These are phyloP conservation scores for Linum lewisii DNA, from an alignment of 345 rosid species.

Conservation along the genomic window DNA sequence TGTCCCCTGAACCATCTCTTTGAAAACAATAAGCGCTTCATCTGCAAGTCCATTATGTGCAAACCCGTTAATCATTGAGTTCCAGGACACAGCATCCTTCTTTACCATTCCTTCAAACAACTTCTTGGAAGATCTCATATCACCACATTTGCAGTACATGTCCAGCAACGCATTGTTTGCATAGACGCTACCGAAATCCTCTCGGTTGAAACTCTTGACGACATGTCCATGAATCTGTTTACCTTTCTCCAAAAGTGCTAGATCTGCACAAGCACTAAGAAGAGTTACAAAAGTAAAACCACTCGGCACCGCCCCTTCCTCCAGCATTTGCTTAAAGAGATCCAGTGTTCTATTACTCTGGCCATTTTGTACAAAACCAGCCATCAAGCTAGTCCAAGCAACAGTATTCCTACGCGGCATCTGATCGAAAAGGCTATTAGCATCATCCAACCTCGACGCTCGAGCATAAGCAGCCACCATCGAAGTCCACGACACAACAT, in stretches of 20 bases:
- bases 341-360: slow-evolving; percentile 25
- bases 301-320: slow-evolving; percentile 26
- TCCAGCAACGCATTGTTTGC: slow-evolving; percentile 31
- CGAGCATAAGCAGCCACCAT: slow-evolving; percentile 28
- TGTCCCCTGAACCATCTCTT: slow-evolving; percentile 22
- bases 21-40: slow-evolving; percentile 21
- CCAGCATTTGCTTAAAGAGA: slow-evolving; percentile 29
- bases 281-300: slow-evolving; percentile 30
- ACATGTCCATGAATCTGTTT: slow-evolving; percentile 35
- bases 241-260: slow-evolving; percentile 33
- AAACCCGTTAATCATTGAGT: slow-evolving; percentile 36
- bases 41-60: slow-evolving; percentile 36
- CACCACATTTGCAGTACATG: slow-evolving; percentile 42
- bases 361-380: slow-evolving; percentile 29
- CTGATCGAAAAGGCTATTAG: slow-evolving; percentile 21
- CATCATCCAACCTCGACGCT: slow-evolving; percentile 29
- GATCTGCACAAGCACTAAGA: slow-evolving; percentile 44
- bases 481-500: slow-evolving; percentile 43
- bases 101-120: slow-evolving; percentile 46
- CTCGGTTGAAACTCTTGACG: slow-evolving; percentile 29
- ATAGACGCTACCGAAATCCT: slow-evolving; percentile 38
- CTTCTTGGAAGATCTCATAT: slow-evolving; percentile 24
- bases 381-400: slow-evolving; percentile 38
- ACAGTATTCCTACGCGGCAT: slow-evolving; percentile 29
- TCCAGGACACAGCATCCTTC: slow-evolving; percentile 48